Evolutionary conservation across 2,329 filamentous ascomycete species (phyloP), one percentile per base, ranked within the genome.

Genomic region (Periconia sp.): DNA sequence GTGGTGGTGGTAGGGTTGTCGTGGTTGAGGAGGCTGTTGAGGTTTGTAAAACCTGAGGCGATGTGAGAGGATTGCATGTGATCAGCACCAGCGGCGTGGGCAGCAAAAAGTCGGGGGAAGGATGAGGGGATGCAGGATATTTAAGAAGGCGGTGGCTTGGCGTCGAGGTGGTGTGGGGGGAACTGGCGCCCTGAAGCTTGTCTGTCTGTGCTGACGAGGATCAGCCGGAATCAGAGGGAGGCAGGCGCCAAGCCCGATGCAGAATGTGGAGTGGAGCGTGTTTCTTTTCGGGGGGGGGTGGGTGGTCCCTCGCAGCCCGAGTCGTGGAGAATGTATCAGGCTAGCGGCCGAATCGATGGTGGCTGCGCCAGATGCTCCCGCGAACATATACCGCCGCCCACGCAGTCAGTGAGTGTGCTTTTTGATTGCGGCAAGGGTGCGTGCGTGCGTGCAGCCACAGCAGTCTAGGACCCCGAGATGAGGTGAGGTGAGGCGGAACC

Each of bases 11-110:
- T 46, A 31, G 64, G 43, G 11, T 57, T 52, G 52, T 74, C 69
- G 48, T 71, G 70, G 57, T 74, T 74, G 55, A 74, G 69, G 43
- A 69, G 55, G 49, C 61, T 65, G 52, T 61, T 60, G 56, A 74
- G 69, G 70, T 71, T 74, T 56, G 50, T 60, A 57, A 72, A 72
- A 71, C 68, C 70, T 61, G 63, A 58, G 49, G 69, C 63, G 50
- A 64, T 60, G 53, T 61, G 66, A 60, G 66, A 62, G 58, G 63
- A 59, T 73, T 73, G 71, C 72, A 74, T 74, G 71, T 72, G 71
- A 72, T 70, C 52, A 61, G 63, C 57, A 61, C 58, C 50, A 52
- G 41, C 40, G 58, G 58, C 56, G 57, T 52, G 43, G 57, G 56
- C 60, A 61, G 67, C 65, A 54, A 66, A 68, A 64, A 65, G 64